Evolutionary conservation across 2,329 filamentous ascomycete species (phyloP).

Genomic region (Grosmannia huntii): DNA sequence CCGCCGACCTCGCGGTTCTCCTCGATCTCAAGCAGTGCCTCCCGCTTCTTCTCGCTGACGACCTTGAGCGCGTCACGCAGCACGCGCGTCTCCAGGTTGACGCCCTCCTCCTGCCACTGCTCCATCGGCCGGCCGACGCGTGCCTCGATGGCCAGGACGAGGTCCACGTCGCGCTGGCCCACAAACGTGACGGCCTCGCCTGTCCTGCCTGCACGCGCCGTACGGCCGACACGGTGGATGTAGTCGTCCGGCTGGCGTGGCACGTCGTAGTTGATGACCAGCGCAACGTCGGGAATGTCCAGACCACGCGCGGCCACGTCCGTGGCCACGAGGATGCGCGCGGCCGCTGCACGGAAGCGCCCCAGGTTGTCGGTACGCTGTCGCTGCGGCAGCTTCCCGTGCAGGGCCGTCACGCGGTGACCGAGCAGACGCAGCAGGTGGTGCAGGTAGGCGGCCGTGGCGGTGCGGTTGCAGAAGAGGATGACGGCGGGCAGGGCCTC

Average conservation of each 20-base stretch:
- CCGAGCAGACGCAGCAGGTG: conserved; percentile 74
- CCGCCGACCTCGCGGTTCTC: conserved; percentile 84
- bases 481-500: conserved; percentile 72
- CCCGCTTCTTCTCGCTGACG: conserved; percentile 90
- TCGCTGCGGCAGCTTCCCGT: conserved; percentile 74
- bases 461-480: conserved; percentile 87
- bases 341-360: conserved; percentile 79
- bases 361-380: conserved; percentile 80
- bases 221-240: conserved; percentile 91
- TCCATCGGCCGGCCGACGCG: conserved; percentile 71
- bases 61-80: conserved; percentile 74
- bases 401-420: conserved; percentile 82
- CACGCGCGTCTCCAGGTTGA: conserved; percentile 86
- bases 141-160: conserved; percentile 81
- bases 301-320: conserved; percentile 90
- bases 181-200: conserved; percentile 81
- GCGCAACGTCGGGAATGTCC: conserved; percentile 80
- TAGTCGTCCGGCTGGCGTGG: conserved; percentile 96
- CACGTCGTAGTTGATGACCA: conserved; percentile 93
- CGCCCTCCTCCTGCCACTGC: conserved; percentile 77
- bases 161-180: conserved; percentile 81
- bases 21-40: conserved; percentile 82
- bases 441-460: conserved; percentile 79
- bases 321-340: conserved; percentile 82
- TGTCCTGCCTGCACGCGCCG: conserved; percentile 74